These are phyloP conservation scores for Chara braunii DNA, from an alignment of 139 green algal genomes.

Conservation along the genomic window DNA sequence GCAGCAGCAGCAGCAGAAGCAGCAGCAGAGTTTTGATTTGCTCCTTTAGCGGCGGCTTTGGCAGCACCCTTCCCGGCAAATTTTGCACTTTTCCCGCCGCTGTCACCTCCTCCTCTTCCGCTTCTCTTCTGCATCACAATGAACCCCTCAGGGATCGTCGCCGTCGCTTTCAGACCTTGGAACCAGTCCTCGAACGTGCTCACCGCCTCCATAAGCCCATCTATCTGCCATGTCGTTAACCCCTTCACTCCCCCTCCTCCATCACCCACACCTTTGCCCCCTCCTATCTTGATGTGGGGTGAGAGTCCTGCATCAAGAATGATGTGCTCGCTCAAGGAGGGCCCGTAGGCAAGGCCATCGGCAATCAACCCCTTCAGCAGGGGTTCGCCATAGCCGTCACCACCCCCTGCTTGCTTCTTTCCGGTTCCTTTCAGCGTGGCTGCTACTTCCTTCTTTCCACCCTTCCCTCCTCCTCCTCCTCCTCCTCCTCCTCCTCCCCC, in stretches of 20 bases:
- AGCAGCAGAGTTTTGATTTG: no score
- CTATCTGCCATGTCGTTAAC: not conserved
- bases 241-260: conserved; percentile 5
- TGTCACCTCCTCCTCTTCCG: not conserved
- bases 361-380: conserved; percentile 19
- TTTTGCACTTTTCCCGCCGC: not conserved
- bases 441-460: no score
- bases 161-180: not conserved
- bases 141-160: conserved; percentile 13
- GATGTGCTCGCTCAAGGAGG: conserved; percentile 71
- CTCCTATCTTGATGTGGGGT: conserved; percentile 29
- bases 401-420: no score
- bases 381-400: no score
- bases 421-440: no score
- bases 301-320: conserved; percentile 57
- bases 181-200: conserved; percentile 37
- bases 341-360: conserved; percentile 63
- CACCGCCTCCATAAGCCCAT: not conserved
- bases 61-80: not conserved
- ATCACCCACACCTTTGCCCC: conserved; percentile 20
- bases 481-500: no score
- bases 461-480: no score
- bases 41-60: no score
- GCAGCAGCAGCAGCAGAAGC: no score
- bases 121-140: conserved; percentile 25